Evolutionary conservation across 2,329 filamentous ascomycete genomes (phyloP).

Genomic region (Alternaria burnsii): DNA sequence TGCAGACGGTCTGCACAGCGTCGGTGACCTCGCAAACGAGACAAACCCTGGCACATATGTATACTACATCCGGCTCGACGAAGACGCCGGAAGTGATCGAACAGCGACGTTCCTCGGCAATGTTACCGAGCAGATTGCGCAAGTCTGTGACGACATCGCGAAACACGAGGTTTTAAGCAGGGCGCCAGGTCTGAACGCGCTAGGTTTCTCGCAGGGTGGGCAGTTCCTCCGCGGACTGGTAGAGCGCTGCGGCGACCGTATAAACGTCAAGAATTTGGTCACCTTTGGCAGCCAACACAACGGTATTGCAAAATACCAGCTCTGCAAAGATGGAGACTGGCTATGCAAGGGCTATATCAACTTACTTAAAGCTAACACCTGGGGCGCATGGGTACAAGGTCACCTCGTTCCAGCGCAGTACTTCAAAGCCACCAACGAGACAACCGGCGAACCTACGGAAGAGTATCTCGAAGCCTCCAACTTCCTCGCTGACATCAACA

Average conservation of each 20-base stretch:
- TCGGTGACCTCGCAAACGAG: conserved; percentile 75
- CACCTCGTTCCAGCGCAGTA: conserved; percentile 93
- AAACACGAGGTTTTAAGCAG: conserved; percentile 80
- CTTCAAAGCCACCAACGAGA: conserved; percentile 73
- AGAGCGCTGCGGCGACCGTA: conserved; percentile 80
- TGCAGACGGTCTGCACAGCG: conserved; percentile 74
- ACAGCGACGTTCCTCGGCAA: conserved; percentile 91
- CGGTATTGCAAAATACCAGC: conserved; percentile 84
- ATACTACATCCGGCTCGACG: conserved; percentile 77
- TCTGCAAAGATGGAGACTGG: conserved; percentile 76
- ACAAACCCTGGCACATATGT: conserved; percentile 85
- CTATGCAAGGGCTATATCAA: conserved; percentile 83
- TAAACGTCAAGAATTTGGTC: conserved; percentile 76
- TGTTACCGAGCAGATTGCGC: conserved; percentile 76
- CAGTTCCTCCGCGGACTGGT: conserved; percentile 94
- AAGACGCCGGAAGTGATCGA: conserved; percentile 73
- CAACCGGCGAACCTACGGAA: conserved; percentile 63
- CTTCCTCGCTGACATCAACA: conserved; percentile 95
- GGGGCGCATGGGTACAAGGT: conserved; percentile 78
- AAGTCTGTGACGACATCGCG: conserved; percentile 80
- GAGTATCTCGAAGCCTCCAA: conserved; percentile 82
- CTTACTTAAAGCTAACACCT: conserved; percentile 80
- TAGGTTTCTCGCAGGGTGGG: conserved; percentile 95
- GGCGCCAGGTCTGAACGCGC: conserved; percentile 83
- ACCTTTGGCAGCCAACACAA: conserved; percentile 94